Percentiles rank a stretch among this genome's conserved stretches.
Conservation (phyloP, 2,329 filamentous ascomycete species). For the Fusarium sp. region DNA sequence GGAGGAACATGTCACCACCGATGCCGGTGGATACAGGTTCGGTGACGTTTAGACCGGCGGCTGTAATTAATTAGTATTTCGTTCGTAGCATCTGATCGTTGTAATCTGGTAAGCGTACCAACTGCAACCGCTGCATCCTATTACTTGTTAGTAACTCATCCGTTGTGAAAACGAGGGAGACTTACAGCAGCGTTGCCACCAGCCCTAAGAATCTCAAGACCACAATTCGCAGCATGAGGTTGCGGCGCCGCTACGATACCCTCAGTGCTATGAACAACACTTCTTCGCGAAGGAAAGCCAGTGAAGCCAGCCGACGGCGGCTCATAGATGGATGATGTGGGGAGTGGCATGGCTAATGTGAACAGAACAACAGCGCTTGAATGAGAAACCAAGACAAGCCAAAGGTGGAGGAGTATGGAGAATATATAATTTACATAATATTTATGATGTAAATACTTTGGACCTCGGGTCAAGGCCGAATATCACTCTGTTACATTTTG, state of each 20-base stretch:
- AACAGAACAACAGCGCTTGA: background rate
- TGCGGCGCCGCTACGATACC: constrained; percentile 93
- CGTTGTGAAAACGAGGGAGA: constrained; percentile 25
- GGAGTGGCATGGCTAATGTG: constrained; percentile 56
- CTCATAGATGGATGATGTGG: constrained; percentile 60
- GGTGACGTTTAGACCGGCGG: constrained; percentile 91
- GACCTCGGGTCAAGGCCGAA: constrained; percentile 24
- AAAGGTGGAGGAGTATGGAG: too few relatives aligned
- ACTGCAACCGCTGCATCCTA: constrained; percentile 97
- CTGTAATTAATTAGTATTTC: constrained; percentile 54
- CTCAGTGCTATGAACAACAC: constrained; percentile 91
- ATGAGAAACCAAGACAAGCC: background rate
- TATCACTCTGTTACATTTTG: background rate
- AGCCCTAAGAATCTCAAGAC: constrained; percentile 82
- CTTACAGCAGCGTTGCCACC: constrained; percentile 94
- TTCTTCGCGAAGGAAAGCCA: constrained; percentile 82
- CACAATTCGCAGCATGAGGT: constrained; percentile 88
- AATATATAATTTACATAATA: constrained; percentile 7
- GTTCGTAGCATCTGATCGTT: rapidly evolving
- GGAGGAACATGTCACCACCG: constrained; percentile 96
- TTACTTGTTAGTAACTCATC: background rate
- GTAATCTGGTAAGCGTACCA: constrained; percentile 60
- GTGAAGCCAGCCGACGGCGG: constrained; percentile 62
- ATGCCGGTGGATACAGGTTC: constrained; percentile 95
- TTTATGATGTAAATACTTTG: background rate